Evolutionary conservation across 768 basidiomycete species (phyloP).

Genomic region (Rubroboletus pulcherrimus): DNA sequence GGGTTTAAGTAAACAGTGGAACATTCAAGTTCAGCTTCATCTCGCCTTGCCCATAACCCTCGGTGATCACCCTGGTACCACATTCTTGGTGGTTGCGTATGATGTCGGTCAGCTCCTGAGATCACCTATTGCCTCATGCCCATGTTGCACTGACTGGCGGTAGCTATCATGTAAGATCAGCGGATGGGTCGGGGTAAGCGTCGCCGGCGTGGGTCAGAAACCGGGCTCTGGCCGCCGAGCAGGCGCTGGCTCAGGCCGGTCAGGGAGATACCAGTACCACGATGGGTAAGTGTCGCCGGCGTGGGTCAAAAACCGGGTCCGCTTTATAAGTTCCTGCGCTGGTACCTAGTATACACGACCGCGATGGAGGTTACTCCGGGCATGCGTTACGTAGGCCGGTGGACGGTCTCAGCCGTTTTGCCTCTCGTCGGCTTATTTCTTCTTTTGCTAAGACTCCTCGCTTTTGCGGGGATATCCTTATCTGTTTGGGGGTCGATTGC

Average conservation of each 20-base stretch:
- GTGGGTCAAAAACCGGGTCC: not conserved
- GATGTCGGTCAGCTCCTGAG: not conserved
- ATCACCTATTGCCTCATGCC: not conserved
- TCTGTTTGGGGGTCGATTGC: not conserved
- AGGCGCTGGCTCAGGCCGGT: too few relatives aligned
- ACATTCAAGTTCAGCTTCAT: not conserved
- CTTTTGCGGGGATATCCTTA: slow-evolving; percentile 9
- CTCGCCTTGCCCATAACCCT: not conserved
- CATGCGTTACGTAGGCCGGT: slow-evolving; percentile 18
- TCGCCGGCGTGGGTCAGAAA: too few relatives aligned
- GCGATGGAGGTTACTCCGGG: slow-evolving; percentile 18
- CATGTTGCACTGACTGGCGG: not conserved
- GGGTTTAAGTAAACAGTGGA: not conserved
- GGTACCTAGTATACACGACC: not conserved
- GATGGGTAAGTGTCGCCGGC: too few relatives aligned
- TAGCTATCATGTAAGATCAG: not conserved
- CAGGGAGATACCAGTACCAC: too few relatives aligned
- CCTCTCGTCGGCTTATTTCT: slow-evolving; percentile 14
- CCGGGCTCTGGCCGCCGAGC: too few relatives aligned
- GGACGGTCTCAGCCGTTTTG: slow-evolving; percentile 9
- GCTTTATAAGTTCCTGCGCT: not conserved
- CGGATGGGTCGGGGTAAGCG: not conserved
- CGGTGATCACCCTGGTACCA: not conserved
- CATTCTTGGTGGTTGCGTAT: not conserved
- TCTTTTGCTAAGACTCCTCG: slow-evolving; percentile 8